These are phyloP conservation scores for Camellia sinensis DNA, from an alignment of 148 eudicot species.

Conservation along the genomic window DNA sequence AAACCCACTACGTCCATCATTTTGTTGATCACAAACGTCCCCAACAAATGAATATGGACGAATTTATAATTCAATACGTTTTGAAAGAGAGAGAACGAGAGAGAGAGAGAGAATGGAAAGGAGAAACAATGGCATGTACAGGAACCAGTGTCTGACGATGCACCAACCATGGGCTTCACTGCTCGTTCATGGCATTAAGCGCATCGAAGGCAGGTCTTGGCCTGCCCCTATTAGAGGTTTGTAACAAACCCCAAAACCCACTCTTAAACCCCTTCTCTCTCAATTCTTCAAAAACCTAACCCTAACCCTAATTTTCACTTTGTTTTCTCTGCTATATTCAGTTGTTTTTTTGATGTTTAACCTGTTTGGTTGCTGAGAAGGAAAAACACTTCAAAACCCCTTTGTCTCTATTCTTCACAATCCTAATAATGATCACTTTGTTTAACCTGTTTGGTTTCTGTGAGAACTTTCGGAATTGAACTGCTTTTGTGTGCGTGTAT, in stretches of 20 bases:
- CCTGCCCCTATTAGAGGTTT: slow-evolving; percentile 84
- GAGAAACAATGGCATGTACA: slow-evolving; percentile 45
- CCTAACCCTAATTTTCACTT: not conserved
- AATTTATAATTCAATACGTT: too few relatives aligned
- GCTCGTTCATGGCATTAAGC: slow-evolving; percentile 80
- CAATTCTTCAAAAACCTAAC: not conserved
- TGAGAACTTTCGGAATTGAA: not conserved
- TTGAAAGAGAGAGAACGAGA: not conserved
- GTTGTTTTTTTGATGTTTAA: not conserved
- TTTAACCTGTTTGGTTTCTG: not conserved
- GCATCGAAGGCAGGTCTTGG: slow-evolving; percentile 98
- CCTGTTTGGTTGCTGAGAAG: not conserved
- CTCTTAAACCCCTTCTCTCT: not conserved
- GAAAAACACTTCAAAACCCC: too few relatives aligned
- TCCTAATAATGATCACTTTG: too few relatives aligned
- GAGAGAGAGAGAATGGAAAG: slow-evolving; percentile 25
- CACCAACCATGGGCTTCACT: slow-evolving; percentile 99
- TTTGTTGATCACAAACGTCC: too few relatives aligned
- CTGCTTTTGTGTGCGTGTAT: not conserved
- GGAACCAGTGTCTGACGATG: slow-evolving; percentile 83
- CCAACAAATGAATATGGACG: not conserved
- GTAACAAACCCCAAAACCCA: not conserved
- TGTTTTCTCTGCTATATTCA: not conserved
- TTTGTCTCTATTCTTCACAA: too few relatives aligned
- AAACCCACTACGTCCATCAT: too few relatives aligned